Base-by-base conservation (phyloP, 371 early-diverging fungal species). In the Apophysomyces variabilis region DNA sequence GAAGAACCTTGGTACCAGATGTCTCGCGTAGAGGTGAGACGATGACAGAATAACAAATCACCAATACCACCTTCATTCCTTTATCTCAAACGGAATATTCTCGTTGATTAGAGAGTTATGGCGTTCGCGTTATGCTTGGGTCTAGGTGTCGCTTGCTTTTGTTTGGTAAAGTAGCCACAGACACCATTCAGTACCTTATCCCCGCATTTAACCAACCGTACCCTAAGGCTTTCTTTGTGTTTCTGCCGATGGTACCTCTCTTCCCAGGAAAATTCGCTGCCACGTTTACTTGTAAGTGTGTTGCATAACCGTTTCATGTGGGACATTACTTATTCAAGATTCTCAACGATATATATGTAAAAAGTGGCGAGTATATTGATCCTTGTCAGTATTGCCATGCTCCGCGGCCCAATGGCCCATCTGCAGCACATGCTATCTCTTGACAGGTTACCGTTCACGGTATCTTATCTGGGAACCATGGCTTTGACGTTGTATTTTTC, bases 341-440 rank as follows among this genome's bases (percentile, higher is more conserved):
- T 13, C 45, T 12, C 3, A 5, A 13, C 13, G 54, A 9, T 7
- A 50, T 21, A 18, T 50, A 0, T 5, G 21, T 5, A 35, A 26
- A 35, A 62, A 84, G 82, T 81, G 74, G 84, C 77, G 13, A 80
- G 78, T 64, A 75, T 80, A 26, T 64, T 80, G 67, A 71, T 82
- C n/a, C 66, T 82, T 11, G 67, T 76, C 43, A 87, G 87, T 62
- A 83, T 89, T 45, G 89, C 89, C 9, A 66, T 90, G 68, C 68
- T 90, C 47, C 82, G 84, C 50, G 91, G 91, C 12, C 91, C 89
- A 18, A 75, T 74, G 66, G 71, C 87, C 1, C 89, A 89, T 65
- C 58, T 89, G 32, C 74, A 81, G 57, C 87, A 89, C 61, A 79
- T 88, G 78, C 62, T 88, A 16, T 85, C 87, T 21, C 69, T 68